A percentile compares a stretch with the other conserved stretches of the same genome.
These are phyloP conservation scores for Aphanomyces stellatus DNA, from an alignment of 352 stramenopile genomes.

Conservation along the genomic window DNA sequence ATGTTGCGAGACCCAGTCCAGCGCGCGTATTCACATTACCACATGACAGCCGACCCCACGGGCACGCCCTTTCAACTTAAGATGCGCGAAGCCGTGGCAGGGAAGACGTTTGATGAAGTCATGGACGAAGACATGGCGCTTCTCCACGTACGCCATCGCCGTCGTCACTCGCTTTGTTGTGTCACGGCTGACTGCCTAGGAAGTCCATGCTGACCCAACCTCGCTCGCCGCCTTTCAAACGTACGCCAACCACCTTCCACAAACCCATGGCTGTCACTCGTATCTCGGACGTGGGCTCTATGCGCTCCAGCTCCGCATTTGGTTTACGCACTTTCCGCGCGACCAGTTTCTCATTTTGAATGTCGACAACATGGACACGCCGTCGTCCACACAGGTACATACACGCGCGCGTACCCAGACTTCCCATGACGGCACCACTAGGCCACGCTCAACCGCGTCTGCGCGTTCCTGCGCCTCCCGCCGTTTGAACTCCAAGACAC, in stretches of 20 bases:
- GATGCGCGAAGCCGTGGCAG: slow-evolving; percentile 55
- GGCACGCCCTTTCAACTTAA: slow-evolving; percentile 78
- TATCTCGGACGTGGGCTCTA: slow-evolving; percentile 87
- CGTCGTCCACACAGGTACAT: slow-evolving; percentile 25
- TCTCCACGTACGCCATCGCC: slow-evolving; percentile 34
- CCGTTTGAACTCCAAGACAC: slow-evolving; percentile 33
- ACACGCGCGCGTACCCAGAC: slow-evolving; percentile 1
- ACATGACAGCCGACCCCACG: slow-evolving; percentile 85
- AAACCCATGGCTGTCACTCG: slow-evolving; percentile 63
- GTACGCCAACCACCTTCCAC: slow-evolving; percentile 36
- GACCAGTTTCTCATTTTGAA: slow-evolving; percentile 83
- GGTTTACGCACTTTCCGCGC: slow-evolving; percentile 79
- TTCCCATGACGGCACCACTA: slow-evolving; percentile 7
- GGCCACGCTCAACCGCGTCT: slow-evolving; percentile 33
- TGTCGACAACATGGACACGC: slow-evolving; percentile 78
- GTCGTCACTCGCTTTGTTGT: neutral
- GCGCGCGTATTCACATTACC: slow-evolving; percentile 86
- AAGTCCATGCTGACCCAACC: slow-evolving; percentile 21
- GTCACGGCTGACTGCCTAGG: slow-evolving; percentile 17
- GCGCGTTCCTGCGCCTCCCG: slow-evolving; percentile 37
- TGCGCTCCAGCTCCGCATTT: slow-evolving; percentile 84
- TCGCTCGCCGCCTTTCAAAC: slow-evolving; percentile 30
- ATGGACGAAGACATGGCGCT: slow-evolving; percentile 78
- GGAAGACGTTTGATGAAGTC: slow-evolving; percentile 81
- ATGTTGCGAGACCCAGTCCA: slow-evolving; percentile 91